Evolutionary conservation across 257 asterid species (phyloP).

Genomic region (Solanum microdontum): DNA sequence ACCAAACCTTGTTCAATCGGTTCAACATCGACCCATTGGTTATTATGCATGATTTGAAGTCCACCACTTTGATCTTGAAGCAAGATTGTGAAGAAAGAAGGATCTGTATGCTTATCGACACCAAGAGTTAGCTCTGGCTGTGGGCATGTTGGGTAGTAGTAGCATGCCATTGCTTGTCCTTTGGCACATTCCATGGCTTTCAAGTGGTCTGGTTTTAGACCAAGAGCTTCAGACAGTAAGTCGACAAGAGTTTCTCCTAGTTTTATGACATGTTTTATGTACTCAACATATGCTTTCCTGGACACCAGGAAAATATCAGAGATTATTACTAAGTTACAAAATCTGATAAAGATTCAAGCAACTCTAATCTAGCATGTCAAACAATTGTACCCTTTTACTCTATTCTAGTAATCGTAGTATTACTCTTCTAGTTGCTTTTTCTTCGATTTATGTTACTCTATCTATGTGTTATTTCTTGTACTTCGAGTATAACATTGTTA

Average conservation of each 20-base stretch:
- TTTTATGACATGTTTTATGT: conserved; percentile 15
- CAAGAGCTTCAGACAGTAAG: conserved; percentile 59
- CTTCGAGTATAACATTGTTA: too few species aligned
- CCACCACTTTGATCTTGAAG: background rate
- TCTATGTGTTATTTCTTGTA: too few species aligned
- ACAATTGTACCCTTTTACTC: too few species aligned
- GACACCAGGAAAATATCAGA: background rate
- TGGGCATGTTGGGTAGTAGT: background rate
- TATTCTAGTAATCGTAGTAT: too few species aligned
- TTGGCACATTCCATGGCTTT: conserved; percentile 28
- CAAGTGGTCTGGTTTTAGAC: conserved; percentile 29
- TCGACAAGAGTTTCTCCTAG: conserved; percentile 30
- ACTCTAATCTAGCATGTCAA: background rate
- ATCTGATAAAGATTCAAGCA: background rate
- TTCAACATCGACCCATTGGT: background rate
- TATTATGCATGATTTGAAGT: background rate
- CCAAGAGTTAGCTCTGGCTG: conserved; percentile 7
- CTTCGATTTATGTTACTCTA: too few species aligned
- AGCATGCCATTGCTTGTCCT: background rate
- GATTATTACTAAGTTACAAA: background rate
- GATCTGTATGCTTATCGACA: background rate
- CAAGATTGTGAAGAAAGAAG: background rate
- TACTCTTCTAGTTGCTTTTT: too few species aligned
- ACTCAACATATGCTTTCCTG: conserved; percentile 35
- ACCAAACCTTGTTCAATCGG: background rate